These are phyloP conservation scores for Closterium sp. DNA, from an alignment of 139 green algal species.

Conservation along the genomic window DNA sequence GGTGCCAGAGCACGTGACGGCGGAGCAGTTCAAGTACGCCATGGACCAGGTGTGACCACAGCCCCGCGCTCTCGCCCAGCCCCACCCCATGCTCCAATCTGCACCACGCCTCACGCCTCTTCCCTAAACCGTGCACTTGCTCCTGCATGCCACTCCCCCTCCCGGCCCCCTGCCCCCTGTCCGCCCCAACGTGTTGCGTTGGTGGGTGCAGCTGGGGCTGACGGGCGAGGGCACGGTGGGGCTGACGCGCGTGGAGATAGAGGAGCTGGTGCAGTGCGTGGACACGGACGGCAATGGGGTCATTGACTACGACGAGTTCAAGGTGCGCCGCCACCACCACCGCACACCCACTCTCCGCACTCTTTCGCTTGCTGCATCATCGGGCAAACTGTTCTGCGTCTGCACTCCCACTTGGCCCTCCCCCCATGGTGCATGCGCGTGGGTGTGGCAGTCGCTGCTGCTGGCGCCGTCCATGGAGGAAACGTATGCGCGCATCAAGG, in stretches of 20 bases:
- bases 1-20: neutral
- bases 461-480: conserved; percentile 8
- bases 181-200: neutral
- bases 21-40: conserved; percentile 17
- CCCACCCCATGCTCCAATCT: neutral
- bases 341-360: neutral
- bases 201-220: conserved; percentile 27
- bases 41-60: conserved; percentile 40
- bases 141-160: too few relatives aligned
- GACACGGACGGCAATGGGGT: conserved; percentile 53
- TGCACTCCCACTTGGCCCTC: neutral
- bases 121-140: too few relatives aligned
- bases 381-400: neutral
- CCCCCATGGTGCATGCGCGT: neutral
- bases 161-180: neutral
- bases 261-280: conserved; percentile 69
- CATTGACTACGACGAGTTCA: conserved; percentile 87
- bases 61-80: neutral
- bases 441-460: neutral
- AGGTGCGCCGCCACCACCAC: conserved; percentile 26
- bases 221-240: conserved; percentile 25
- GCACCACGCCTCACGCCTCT: too few relatives aligned
- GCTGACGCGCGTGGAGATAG: conserved; percentile 60
- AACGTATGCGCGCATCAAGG: neutral
- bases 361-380: neutral